Percentiles rank a stretch among this genome's conserved stretches.
Evolutionary conservation across 129 eudicot species (phyloP).

Genomic region (Rutidosis leptorrhynchoides): DNA sequence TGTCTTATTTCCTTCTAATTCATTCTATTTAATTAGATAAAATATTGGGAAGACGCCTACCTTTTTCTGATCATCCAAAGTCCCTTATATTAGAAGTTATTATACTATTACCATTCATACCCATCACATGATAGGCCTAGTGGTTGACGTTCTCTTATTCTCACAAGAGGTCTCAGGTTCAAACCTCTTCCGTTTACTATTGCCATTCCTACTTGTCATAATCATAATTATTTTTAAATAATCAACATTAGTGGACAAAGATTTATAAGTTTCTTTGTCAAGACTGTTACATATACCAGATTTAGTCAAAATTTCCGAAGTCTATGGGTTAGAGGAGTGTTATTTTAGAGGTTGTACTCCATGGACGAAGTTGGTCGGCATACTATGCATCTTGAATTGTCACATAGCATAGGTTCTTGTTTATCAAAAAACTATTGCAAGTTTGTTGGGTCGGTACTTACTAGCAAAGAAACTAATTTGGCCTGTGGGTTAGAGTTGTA

Average conservation of each 20-base stretch:
- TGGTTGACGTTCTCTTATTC: no score
- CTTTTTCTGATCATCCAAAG: not conserved
- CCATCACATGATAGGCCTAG: no score
- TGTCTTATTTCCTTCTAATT: not conserved
- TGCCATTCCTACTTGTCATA: not conserved
- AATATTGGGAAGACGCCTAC: not conserved
- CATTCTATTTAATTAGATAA: not conserved
- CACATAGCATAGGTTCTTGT: not conserved
- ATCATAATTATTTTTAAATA: not conserved
- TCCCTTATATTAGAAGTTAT: not conserved
- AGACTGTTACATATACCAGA: not conserved
- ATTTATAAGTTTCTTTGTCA: not conserved
- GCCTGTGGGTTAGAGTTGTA: no score
- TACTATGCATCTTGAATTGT: not conserved
- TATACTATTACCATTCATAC: no score
- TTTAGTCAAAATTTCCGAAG: not conserved
- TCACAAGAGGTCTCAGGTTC: no score
- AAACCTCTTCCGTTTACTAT: no score
- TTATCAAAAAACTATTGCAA: not conserved
- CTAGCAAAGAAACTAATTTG: no score
- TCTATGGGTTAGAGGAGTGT: not conserved
- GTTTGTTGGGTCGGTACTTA: not conserved
- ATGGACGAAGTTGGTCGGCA: not conserved
- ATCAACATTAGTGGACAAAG: not conserved
- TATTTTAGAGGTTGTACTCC: slow-evolving; percentile 2